Conservation (phyloP, 805 yeast species). For the Starmerella cellae region DNA sequence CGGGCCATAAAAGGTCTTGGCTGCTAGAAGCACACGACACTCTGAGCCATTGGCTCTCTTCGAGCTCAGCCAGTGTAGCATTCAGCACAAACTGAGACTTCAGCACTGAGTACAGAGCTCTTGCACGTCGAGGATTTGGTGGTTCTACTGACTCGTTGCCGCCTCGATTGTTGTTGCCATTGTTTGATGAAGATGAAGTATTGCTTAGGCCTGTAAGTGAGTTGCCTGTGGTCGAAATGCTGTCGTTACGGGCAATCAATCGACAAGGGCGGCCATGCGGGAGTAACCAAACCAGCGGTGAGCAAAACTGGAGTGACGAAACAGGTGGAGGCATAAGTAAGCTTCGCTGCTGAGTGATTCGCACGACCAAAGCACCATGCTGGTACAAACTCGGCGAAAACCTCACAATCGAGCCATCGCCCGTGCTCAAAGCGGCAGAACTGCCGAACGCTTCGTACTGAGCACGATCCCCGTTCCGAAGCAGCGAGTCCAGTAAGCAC, state of each 20-base stretch:
- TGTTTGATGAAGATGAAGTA: no score
- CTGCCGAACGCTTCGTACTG: constrained; percentile 18
- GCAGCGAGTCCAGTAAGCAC: constrained; percentile 13
- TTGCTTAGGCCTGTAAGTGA: no score
- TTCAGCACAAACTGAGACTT: constrained; percentile 6
- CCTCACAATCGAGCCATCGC: constrained; percentile 16
- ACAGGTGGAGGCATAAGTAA: constrained; percentile 11
- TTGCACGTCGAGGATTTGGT: constrained; percentile 16
- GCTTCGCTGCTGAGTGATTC: constrained; percentile 12
- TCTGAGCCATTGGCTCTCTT: constrained; percentile 19
- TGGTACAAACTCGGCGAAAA: constrained; percentile 13
- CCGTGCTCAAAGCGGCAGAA: constrained; percentile 7
- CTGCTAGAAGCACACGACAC: constrained; percentile 15
- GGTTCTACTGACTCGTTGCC: no score
- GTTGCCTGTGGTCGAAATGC: neutral
- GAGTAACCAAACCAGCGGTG: constrained; percentile 18
- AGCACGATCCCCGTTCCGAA: constrained; percentile 9
- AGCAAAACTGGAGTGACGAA: constrained; percentile 5
- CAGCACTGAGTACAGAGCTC: constrained; percentile 12
- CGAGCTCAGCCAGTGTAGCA: constrained; percentile 6
- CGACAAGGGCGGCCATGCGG: constrained; percentile 20
- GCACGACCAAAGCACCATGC: constrained; percentile 15
- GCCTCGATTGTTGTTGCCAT: no score
- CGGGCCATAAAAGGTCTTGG: constrained; percentile 20
- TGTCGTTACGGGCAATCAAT: neutral